phyloP scores from a whole-genome alignment of 345 rosid genomes.

The Citrus medica region DNA sequence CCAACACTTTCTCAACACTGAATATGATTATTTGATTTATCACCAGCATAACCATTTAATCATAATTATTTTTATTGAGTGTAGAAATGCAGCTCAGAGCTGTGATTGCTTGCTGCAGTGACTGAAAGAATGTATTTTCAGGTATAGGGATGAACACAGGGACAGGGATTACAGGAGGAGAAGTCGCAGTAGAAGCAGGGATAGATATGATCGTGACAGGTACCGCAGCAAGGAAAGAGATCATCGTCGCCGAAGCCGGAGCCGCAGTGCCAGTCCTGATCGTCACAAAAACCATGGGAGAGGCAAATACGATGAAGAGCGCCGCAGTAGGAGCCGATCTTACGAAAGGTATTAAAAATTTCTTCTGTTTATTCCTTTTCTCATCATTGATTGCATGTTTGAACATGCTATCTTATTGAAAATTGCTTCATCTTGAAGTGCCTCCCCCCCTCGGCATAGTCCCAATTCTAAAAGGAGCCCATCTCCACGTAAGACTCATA shows the following conservation, averaged over 20 bases:
- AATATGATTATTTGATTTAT: background rate
- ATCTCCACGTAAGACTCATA: conserved; percentile 32
- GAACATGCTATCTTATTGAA: background rate
- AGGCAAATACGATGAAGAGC: conserved; percentile 48
- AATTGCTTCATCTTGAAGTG: conserved; percentile 17
- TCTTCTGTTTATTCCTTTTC: background rate
- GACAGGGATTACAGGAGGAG: conserved; percentile 42
- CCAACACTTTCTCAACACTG: background rate
- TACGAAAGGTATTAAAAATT: conserved; percentile 33
- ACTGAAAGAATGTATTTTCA: conserved; percentile 18
- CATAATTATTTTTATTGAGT: background rate
- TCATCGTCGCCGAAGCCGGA: conserved; percentile 35
- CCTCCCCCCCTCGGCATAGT: conserved; percentile 40
- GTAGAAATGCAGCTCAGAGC: background rate
- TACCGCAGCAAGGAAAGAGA: conserved; percentile 40
- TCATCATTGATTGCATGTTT: background rate
- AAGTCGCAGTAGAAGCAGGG: conserved; percentile 52
- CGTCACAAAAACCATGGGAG: conserved; percentile 35
- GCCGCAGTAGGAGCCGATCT: conserved; percentile 40
- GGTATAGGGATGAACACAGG: conserved; percentile 46
- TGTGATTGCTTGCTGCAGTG: background rate
- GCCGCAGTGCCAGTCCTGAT: conserved; percentile 55
- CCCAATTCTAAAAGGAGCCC: conserved; percentile 35
- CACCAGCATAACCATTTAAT: background rate
- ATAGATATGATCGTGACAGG: conserved; percentile 44